Percentiles rank a stretch among this genome's conserved stretches.
These are phyloP conservation scores for Teunomyces barrocoloradensis DNA, from an alignment of 805 yeast species.

Conservation along the genomic window DNA sequence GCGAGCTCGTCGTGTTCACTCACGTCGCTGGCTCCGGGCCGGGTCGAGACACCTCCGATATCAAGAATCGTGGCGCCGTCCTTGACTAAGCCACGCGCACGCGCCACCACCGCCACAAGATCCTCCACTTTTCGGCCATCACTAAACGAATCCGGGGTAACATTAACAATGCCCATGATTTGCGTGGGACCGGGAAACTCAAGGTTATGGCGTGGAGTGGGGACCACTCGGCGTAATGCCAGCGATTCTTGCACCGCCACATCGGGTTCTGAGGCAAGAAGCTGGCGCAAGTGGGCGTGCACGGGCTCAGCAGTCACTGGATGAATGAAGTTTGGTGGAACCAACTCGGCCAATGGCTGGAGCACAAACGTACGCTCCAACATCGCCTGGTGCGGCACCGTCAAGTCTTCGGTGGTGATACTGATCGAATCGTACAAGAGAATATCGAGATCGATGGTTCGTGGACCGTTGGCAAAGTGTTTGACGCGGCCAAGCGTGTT, in stretches of 20 bases:
- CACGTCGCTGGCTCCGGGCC: constrained; percentile 75
- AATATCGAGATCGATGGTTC: constrained; percentile 88
- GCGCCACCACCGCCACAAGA: constrained; percentile 38
- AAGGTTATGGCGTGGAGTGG: constrained; percentile 34
- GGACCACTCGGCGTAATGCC: constrained; percentile 49
- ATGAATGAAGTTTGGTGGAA: constrained; percentile 64
- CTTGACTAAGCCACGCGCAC: constrained; percentile 48
- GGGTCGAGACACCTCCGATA: constrained; percentile 92
- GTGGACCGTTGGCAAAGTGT: constrained; percentile 84
- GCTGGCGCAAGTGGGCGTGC: constrained; percentile 59
- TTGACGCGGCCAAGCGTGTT: constrained; percentile 68
- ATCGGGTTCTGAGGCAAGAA: constrained; percentile 16
- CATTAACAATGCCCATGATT: constrained; percentile 84
- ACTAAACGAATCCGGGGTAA: constrained; percentile 93
- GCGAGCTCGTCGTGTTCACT: constrained; percentile 61
- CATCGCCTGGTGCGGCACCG: constrained; percentile 85
- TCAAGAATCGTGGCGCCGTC: constrained; percentile 79
- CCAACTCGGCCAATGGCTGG: constrained; percentile 80
- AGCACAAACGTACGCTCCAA: constrained; percentile 87
- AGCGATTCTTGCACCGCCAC: constrained; percentile 50
- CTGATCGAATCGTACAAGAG: constrained; percentile 63
- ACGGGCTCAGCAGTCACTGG: constrained; percentile 87
- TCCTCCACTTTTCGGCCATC: constrained; percentile 64
- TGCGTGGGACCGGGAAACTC: constrained; percentile 44
- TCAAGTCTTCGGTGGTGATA: constrained; percentile 56